Conservation (phyloP, 1,284 basidiomycete species). For the Cystobasidiaceae sp. region DNA sequence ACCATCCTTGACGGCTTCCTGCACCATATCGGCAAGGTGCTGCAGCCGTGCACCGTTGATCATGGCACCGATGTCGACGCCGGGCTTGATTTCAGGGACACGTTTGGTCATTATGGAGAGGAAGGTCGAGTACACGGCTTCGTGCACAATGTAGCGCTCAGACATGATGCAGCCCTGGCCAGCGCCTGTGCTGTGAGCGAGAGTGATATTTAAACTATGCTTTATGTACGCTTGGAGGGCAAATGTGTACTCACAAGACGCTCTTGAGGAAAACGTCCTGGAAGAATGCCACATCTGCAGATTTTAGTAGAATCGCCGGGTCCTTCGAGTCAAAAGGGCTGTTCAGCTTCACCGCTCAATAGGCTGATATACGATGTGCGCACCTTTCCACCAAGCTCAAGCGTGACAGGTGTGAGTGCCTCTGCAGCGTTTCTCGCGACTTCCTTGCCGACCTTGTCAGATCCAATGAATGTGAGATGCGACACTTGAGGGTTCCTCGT, state of each 20-base stretch:
- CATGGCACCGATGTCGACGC: constrained; percentile 77
- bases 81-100: constrained; percentile 48
- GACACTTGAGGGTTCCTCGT: constrained; percentile 74
- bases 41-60: constrained; percentile 64
- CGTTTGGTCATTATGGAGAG: constrained; percentile 60
- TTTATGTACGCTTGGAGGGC: too few species aligned
- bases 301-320: constrained; percentile 52
- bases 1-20: constrained; percentile 65
- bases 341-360: too few species aligned
- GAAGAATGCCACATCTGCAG: constrained; percentile 51
- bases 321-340: constrained; percentile 45
- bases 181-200: constrained; percentile 66
- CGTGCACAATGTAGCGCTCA: constrained; percentile 83
- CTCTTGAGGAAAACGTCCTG: constrained; percentile 66
- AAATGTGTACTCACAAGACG: constrained; percentile 78
- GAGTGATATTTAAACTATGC: too few species aligned
- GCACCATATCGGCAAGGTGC: constrained; percentile 64
- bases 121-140: constrained; percentile 66
- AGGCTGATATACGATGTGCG: background rate
- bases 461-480: constrained; percentile 69
- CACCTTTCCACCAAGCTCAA: constrained; percentile 42
- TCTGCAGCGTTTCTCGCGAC: constrained; percentile 50
- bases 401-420: constrained; percentile 36
- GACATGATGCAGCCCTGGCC: constrained; percentile 98
- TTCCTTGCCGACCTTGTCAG: constrained; percentile 78